Base-by-base conservation (phyloP, 2,329 filamentous ascomycete genomes). In the Botryosphaeria agaves region DNA sequence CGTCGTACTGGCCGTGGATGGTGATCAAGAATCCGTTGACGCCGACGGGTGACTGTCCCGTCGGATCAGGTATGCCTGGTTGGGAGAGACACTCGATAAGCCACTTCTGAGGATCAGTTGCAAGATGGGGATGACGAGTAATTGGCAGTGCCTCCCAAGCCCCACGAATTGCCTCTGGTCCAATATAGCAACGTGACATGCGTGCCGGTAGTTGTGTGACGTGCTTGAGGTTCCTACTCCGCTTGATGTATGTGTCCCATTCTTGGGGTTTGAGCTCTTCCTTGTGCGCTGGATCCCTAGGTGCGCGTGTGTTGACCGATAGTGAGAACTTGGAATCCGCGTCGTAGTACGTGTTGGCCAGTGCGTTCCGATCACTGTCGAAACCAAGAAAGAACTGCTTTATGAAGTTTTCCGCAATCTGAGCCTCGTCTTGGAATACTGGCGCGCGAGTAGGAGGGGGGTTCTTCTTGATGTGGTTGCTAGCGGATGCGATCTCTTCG, bases 1-100 rank as follows among this genome's bases (percentile, higher is more conserved):
- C 84, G 29, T 87, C 74, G 36, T 83, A 91, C 44, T 87, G 79
- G 37, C 83, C 80, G 42, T 89, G 79, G n/a, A 87, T 65, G 5
- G 69, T 76, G 40, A 91, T 69, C 29, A 81, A 66, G 38, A 91
- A 68, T 5, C 83, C 82, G 38, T 80, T 78, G 14, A 87, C 80
- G 4, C 80, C 81, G 14, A 59, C 57, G 1, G 57, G 48, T 36
- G 64, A 75, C 38, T 75, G 55, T 2, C 73, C 72, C 8, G 64
- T 66, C 3, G 73, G 74, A 41, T 91, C 82, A 3, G 68, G 66
- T 15, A 91, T 63, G 19, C 76, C 73, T 2, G 75, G 69, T 19
- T 85, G 60, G 11, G 76, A 67, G 42, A 83, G 76, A 40, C 81
- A 85, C 52, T 92, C 83, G 46, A 92, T 72, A 31, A 83, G 69